These are phyloP conservation scores for Cryphonectria naterciae DNA, from an alignment of 2,329 filamentous ascomycete species.

Conservation along the genomic window DNA sequence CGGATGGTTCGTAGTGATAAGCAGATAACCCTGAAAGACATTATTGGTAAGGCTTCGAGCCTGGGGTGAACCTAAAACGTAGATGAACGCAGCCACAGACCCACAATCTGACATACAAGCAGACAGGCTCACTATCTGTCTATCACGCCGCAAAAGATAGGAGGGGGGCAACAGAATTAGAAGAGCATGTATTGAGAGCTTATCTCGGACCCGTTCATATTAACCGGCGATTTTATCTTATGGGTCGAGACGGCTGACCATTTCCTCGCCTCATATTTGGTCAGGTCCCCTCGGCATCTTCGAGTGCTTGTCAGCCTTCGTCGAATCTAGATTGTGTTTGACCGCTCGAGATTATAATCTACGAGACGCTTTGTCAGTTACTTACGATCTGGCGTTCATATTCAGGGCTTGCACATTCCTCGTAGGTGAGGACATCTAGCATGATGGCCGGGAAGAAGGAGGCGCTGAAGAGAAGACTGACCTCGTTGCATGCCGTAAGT, in stretches of 20 bases:
- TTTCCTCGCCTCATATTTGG: neutral
- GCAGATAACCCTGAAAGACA: constrained; percentile 10
- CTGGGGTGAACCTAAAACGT: neutral
- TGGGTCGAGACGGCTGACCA: neutral
- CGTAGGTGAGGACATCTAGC: neutral
- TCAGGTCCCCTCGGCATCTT: neutral
- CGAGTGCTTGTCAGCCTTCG: neutral
- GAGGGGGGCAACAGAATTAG: neutral
- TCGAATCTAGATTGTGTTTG: neutral
- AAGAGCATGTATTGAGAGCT: neutral
- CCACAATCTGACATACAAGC: neutral
- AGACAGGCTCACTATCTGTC: constrained; percentile 3
- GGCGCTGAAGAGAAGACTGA: constrained; percentile 30
- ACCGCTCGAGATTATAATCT: neutral
- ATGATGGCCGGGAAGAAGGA: constrained; percentile 14
- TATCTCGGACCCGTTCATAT: neutral
- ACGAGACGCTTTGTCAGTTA: neutral
- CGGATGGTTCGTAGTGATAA: constrained; percentile 7
- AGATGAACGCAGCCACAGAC: constrained; percentile 4
- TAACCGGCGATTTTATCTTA: neutral
- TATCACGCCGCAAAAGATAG: constrained; percentile 2
- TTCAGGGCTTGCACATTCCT: neutral
- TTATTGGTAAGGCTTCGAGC: constrained; percentile 1
- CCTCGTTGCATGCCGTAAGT: constrained; percentile 34
- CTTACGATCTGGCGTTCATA: neutral